These are phyloP conservation scores for Naganishia vaughanmartiniae DNA, from an alignment of 768 basidiomycete genomes.

Conservation along the genomic window DNA sequence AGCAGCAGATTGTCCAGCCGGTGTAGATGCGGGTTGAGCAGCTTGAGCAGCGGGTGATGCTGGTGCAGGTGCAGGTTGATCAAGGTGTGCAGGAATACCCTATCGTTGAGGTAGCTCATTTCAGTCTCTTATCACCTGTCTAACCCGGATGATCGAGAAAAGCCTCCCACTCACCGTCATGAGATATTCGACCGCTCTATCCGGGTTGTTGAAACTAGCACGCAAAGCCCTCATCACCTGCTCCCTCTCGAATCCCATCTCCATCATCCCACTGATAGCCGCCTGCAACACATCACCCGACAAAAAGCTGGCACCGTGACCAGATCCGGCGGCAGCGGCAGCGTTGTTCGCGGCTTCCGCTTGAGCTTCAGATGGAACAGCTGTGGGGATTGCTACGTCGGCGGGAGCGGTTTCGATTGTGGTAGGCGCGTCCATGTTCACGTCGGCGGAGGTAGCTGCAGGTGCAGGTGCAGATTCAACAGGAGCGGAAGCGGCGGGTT, in stretches of 20 bases:
- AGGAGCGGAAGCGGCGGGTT: constrained; percentile 50
- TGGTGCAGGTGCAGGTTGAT: constrained; percentile 56
- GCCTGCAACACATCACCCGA: constrained; percentile 72
- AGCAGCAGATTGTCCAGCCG: constrained; percentile 54
- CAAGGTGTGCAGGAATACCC: constrained; percentile 39
- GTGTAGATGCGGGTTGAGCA: constrained; percentile 54
- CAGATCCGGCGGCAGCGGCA: constrained; percentile 26
- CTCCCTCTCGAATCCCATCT: constrained; percentile 90
- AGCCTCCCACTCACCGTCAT: constrained; percentile 66
- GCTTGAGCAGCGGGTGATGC: constrained; percentile 49
- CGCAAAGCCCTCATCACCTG: constrained; percentile 79
- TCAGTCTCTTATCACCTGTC: background rate
- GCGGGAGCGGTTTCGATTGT: constrained; percentile 49
- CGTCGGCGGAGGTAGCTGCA: constrained; percentile 48
- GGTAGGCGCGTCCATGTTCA: constrained; percentile 40
- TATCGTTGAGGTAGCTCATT: constrained; percentile 73
- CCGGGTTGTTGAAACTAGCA: constrained; percentile 95
- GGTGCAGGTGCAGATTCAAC: constrained; percentile 49
- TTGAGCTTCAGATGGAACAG: constrained; percentile 50
- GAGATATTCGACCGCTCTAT: constrained; percentile 96
- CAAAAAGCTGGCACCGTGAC: constrained; percentile 49
- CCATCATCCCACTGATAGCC: constrained; percentile 76
- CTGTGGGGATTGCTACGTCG: constrained; percentile 52
- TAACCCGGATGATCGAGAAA: background rate
- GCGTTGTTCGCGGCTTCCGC: constrained; percentile 40